A percentile compares a stretch with the other conserved stretches of the same genome.
These are phyloP conservation scores for Microdochium bolleyi DNA, from an alignment of 2,329 filamentous ascomycete genomes.

Conservation along the genomic window DNA sequence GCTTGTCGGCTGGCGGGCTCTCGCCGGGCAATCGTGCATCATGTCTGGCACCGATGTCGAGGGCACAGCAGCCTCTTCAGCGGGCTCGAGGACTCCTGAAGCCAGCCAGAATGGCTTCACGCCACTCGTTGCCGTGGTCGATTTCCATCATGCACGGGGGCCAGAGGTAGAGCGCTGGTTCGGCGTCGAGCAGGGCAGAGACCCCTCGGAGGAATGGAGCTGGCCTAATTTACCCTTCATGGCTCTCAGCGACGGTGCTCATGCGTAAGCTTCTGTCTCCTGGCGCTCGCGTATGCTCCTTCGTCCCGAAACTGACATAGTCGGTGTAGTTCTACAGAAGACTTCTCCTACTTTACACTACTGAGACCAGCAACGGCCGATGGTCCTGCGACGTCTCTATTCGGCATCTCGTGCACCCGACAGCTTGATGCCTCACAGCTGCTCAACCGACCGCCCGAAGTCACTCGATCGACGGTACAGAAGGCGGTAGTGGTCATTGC, in stretches of 20 bases:
- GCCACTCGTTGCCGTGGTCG: constrained; percentile 71
- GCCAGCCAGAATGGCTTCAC: constrained; percentile 35
- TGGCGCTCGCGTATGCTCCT: background rate
- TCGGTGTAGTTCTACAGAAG: constrained; percentile 65
- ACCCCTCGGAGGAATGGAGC: constrained; percentile 77
- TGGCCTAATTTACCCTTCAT: constrained; percentile 94
- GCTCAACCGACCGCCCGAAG: constrained; percentile 72
- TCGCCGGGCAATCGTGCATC: background rate
- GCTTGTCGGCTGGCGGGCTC: background rate
- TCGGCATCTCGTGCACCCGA: constrained; percentile 91
- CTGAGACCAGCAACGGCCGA: constrained; percentile 50
- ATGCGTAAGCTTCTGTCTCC: constrained; percentile 58
- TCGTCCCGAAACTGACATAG: background rate
- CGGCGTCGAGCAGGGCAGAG: constrained; percentile 62
- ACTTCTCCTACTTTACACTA: constrained; percentile 98
- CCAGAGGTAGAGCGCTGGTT: constrained; percentile 95
- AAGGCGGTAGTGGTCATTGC: constrained; percentile 96
- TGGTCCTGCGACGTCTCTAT: constrained; percentile 69
- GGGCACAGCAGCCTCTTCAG: background rate
- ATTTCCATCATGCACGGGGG: constrained; percentile 78
- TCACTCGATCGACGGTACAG: constrained; percentile 95
- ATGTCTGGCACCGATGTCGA: background rate
- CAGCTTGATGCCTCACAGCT: constrained; percentile 78
- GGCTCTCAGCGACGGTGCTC: constrained; percentile 91
- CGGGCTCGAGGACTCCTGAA: background rate